A percentile compares a stretch with the other conserved stretches of the same genome.
Evolutionary conservation across 495 filamentous ascomycete species (phyloP).

Genomic region (Hyaloscypha variabilis): DNA sequence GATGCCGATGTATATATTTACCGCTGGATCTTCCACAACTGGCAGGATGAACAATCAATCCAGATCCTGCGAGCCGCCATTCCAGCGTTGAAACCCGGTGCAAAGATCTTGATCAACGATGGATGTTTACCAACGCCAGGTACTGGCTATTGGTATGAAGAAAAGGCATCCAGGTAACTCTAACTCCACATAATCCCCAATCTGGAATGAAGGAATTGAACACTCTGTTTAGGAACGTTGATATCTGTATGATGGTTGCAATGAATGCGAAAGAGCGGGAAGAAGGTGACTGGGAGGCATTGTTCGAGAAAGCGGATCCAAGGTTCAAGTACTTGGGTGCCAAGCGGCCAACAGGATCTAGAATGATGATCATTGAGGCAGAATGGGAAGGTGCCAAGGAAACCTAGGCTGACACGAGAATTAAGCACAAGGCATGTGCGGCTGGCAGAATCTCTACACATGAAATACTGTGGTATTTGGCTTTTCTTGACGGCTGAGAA

Average conservation of each 20-base stretch:
- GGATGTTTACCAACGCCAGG: neutral
- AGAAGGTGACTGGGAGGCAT: neutral
- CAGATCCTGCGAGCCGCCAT: conserved; percentile 39
- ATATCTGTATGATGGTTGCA: neutral
- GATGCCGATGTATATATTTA: conserved; percentile 42
- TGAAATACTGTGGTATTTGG: too few relatives aligned
- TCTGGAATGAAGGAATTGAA: neutral
- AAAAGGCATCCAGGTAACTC: neutral
- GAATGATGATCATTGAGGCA: conserved; percentile 1
- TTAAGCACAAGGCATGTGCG: too few relatives aligned
- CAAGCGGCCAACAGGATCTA: neutral
- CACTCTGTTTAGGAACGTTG: neutral
- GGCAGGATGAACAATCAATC: conserved; percentile 39
- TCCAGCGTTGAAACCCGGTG: conserved; percentile 34
- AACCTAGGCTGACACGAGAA: too few relatives aligned
- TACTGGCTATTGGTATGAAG: neutral
- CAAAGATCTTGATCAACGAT: conserved; percentile 3
- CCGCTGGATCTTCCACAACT: conserved; percentile 39
- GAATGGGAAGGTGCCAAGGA: neutral
- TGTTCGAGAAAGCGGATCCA: conserved; percentile 1
- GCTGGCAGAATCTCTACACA: too few relatives aligned
- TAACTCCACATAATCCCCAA: neutral
- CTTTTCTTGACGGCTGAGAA: too few relatives aligned
- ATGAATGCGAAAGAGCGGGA: neutral
- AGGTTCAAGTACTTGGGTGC: neutral